Base-by-base conservation (phyloP, 2,329 filamentous ascomycete genomes). In the Helicocarpus griseus region DNA sequence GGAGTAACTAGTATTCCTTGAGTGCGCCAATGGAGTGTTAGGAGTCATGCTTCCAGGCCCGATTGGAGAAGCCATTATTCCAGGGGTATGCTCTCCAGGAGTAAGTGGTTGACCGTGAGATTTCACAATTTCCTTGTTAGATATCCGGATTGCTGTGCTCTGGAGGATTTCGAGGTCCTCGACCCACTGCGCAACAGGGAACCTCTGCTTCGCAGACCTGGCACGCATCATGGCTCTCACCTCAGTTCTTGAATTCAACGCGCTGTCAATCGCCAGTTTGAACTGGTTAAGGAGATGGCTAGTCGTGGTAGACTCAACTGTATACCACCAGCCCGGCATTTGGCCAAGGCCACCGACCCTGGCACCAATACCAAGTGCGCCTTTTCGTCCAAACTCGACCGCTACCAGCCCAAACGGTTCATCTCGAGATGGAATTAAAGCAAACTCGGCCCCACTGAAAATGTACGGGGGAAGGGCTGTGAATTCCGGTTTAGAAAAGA, bases 241-340 rank as follows among this genome's bases (percentile, higher is more conserved):
- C 33, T 78, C 71, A 13, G 67, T 66, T 56, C 78, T 78, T 1
- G 80, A 82, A 49, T 72, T 76, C 50, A 85, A 63, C 1, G 82
- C 82, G 48, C 74, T 74, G n/a, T 78, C 69, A 55, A 85, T 84
- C 11, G 82, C 79, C 56, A 75, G 72, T 63, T 79, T 81, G 70
- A 85, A 85, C 61, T 85, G 82, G 43, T 79, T 76, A 50, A 85
- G 70, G 40, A 84, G 67, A 67, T 85, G 82, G 40, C 75, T 75
- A 0, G 81, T 82, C 1, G 79, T 79, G 5, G 76, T 81, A 0
- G 80, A 83, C 62, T 85, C 82, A 51, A 85, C 78, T 0, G 82
- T 84, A 63, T 79, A 85, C 82, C 82, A 85, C 77, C 81, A 85
- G 22, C 82, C 82, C 19, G 82, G 82, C 81, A 85, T 85, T 61